Percentiles rank a stretch among this genome's conserved stretches.
These are phyloP conservation scores for Cochlearia excelsa DNA, from an alignment of 345 rosid species.

Conservation along the genomic window DNA sequence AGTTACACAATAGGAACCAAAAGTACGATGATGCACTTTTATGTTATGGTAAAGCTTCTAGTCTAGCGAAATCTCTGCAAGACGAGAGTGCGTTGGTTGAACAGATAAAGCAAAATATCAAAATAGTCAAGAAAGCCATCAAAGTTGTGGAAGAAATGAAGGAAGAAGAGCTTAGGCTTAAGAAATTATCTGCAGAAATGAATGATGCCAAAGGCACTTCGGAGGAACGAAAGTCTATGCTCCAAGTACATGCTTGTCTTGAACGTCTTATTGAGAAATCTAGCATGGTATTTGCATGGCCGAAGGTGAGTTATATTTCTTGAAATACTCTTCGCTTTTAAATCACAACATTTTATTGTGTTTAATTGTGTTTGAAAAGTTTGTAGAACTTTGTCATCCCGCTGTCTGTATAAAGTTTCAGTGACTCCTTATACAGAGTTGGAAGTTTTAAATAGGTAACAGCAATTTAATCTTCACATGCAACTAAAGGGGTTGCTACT, in stretches of 20 bases:
- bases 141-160: conserved; percentile 67
- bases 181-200: conserved; percentile 63
- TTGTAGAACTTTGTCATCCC: no score
- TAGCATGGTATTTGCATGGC: conserved; percentile 65
- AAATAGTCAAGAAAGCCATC: conserved; percentile 56
- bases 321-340: conserved; percentile 6
- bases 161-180: conserved; percentile 76
- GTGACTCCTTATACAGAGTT: conserved; percentile 3
- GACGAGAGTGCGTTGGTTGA: conserved; percentile 74
- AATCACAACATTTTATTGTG: conserved; percentile 5
- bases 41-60: conserved; percentile 75
- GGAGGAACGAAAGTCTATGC: conserved; percentile 63
- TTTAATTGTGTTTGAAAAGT: conserved; percentile 17
- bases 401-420: no score
- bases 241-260: conserved; percentile 58
- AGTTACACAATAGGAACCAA: conserved; percentile 66
- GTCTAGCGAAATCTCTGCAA: conserved; percentile 83
- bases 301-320: conserved; percentile 48
- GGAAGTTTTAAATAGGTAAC: conserved; percentile 2
- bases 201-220: conserved; percentile 55
- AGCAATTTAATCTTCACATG: conserved; percentile 9
- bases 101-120: conserved; percentile 61
- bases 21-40: conserved; percentile 67
- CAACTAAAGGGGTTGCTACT: conserved; percentile 23
- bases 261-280: conserved; percentile 86